Base-by-base conservation (phyloP, 2,329 filamentous ascomycete genomes). In the Colletotrichum magnum region DNA sequence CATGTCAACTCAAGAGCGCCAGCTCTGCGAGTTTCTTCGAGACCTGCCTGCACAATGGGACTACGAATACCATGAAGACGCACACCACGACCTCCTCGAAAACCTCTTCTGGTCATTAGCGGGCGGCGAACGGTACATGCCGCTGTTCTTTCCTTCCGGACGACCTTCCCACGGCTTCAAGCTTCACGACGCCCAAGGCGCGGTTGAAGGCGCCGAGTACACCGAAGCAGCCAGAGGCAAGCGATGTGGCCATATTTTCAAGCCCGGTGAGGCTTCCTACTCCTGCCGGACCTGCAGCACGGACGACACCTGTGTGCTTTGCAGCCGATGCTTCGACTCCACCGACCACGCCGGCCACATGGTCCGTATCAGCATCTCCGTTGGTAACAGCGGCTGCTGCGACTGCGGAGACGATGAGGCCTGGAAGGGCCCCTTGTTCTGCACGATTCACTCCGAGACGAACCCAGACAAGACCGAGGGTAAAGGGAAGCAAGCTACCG, bases 191-290 rank as follows among this genome's bases (percentile, higher is more conserved):
- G 95, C 95, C 16, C 97, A 99, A 78, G 95, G 95, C 18, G 94
- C 94, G n/a, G 87, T 94, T 67, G 94, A 97, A 77, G 95, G 96
- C 12, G 94, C 95, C 39, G 97, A 99, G 79, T 99, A 98, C 78
- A 96, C 94, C 21, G 93, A 95, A 73, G 92, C 93, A 6, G 96
- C 96, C 15, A 90, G 94, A 73, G 96, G 97, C 64, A 97, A 97
- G 81, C 92, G 94, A 54, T 99, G 96, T 79, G 97, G 96, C 4
- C 97, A 99, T 83, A 98, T 99, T 71, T 97, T 99, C 87, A 95
- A 95, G 81, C 88, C 89, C 15, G 96, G 95, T 58, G 96, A 99
- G 84, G 95, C 94, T 65, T 95, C 94, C 68, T 99, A 98, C 79
- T 89, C 92, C 75, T 99, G 96, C 86, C 93, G 94, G 75, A 98